A percentile compares a stretch with the other conserved stretches of the same genome.
These are phyloP conservation scores for Emergomyces orientalis DNA, from an alignment of 2,329 filamentous ascomycete genomes.

Conservation along the genomic window DNA sequence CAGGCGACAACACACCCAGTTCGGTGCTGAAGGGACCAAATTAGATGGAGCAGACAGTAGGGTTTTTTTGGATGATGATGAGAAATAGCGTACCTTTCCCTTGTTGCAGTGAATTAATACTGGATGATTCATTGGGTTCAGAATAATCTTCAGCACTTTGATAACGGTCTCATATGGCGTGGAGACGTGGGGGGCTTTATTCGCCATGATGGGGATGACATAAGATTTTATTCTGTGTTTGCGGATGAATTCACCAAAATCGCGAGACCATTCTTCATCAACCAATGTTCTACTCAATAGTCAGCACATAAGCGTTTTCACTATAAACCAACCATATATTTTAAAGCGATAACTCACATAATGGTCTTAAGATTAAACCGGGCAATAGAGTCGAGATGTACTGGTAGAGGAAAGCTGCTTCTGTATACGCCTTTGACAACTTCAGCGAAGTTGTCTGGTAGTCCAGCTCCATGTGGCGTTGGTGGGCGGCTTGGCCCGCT, in stretches of 20 bases:
- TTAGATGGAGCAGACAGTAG: constrained; percentile 1
- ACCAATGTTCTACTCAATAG: constrained; percentile 48
- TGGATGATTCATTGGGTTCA: constrained; percentile 66
- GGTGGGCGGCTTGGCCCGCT: constrained; percentile 22
- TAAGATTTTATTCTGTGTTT: constrained; percentile 60
- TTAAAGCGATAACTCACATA: constrained; percentile 46
- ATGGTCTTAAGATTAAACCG: constrained; percentile 66
- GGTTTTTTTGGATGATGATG: not conserved
- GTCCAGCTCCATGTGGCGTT: constrained; percentile 24
- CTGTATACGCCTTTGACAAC: constrained; percentile 69
- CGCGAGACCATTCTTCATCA: constrained; percentile 47
- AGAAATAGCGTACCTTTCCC: constrained; percentile 51
- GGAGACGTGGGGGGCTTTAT: constrained; percentile 61
- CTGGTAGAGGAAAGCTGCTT: constrained; percentile 65
- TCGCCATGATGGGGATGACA: constrained; percentile 72
- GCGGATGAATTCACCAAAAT: constrained; percentile 52
- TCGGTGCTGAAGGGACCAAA: constrained; percentile 51
- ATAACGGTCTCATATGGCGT: constrained; percentile 60
- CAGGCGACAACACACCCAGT: constrained; percentile 83
- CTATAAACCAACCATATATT: not conserved
- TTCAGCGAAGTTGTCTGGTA: constrained; percentile 66
- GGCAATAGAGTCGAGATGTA: constrained; percentile 62
- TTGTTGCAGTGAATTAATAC: constrained; percentile 89
- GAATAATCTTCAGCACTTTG: constrained; percentile 59
- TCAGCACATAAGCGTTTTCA: not conserved